phyloP scores from a whole-genome alignment of 176 grass and related monocot species.

The Poa pratensis region DNA sequence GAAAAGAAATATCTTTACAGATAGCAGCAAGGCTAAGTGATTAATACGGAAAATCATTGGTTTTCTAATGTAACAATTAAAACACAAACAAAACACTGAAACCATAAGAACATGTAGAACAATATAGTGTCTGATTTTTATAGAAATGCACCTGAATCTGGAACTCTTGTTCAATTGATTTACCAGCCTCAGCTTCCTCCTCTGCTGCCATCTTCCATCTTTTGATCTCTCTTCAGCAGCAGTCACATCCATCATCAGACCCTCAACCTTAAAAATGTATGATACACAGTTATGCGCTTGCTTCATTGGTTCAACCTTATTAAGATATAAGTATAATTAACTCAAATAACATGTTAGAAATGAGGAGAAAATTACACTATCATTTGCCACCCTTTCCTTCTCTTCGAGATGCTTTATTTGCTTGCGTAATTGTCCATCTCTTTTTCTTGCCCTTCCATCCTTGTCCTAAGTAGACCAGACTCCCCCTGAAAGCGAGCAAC shows the following conservation, averaged over 20 bases:
- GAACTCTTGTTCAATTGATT: constrained; percentile 85
- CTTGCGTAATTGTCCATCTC: constrained; percentile 72
- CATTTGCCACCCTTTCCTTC: constrained; percentile 88
- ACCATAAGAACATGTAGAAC: constrained; percentile 13
- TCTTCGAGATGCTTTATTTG: constrained; percentile 88
- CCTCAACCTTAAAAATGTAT: constrained; percentile 79
- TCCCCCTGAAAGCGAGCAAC: constrained; percentile 82
- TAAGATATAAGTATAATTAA: not conserved
- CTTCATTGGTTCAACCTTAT: not conserved
- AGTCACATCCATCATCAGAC: constrained; percentile 87
- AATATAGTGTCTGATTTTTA: constrained; percentile 30
- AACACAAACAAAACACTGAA: not conserved
- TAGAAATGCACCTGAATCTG: constrained; percentile 64
- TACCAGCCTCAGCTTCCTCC: constrained; percentile 89
- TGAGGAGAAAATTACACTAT: constrained; percentile 74
- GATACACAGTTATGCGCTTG: not conserved
- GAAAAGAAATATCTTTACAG: constrained; percentile 7
- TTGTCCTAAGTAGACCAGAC: constrained; percentile 81
- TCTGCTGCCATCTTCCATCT: constrained; percentile 97
- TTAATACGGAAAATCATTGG: too few relatives aligned
- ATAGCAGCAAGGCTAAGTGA: not conserved
- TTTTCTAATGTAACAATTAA: not conserved
- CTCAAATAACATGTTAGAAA: not conserved
- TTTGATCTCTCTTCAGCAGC: constrained; percentile 94
- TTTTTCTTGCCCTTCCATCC: constrained; percentile 89